Base-by-base conservation (phyloP, 352 stramenopile genomes). In the Poterioochromonas sp. region DNA sequence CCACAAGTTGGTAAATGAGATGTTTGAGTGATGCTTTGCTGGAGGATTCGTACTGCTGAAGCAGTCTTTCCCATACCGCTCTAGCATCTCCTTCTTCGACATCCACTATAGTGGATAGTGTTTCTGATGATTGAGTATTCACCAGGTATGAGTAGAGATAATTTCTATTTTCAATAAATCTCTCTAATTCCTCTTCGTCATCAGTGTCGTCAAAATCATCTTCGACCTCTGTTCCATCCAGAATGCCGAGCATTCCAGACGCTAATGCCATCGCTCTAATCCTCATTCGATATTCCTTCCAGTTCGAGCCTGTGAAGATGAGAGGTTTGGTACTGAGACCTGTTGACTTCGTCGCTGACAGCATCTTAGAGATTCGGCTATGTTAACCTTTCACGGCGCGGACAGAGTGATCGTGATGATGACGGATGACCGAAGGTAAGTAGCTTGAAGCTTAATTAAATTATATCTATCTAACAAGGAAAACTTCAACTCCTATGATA, bases 161-260 rank as follows among this genome's bases (percentile, higher is more conserved):
- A 58, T 58, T 58, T 58, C 47, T 58, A 26, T 58, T 58, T 58
- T 58, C 47, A 58, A 58, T 58, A 58, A 58, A 58, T 58, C 47
- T 58, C 47, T 58, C 47, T 58, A 58, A 58, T 58, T 58, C 47
- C 47, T 58, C 47, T 58, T 58, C 47, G 47, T 58, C 47, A 58
- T 58, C 47, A 58, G 47, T 58, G 47, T 58, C 47, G 47, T 58
- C 47, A 58, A 58, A 58, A 58, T 58, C 47, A 58, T 58, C 47
- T 58, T 58, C 47, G 47, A 58, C 47, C 47, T 58, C 47, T 58
- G 47, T 58, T 58, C 47, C 47, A 58, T 58, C 47, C 47, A 58
- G 47, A 58, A 58, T 58, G 47, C 47, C 47, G 47, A 58, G 47
- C 47, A 58, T 58, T 58, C 47, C 47, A 58, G 47, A 58, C 47